Evolutionary conservation across 257 asterid species (phyloP).

Genomic region (Pogostemon cablin): DNA sequence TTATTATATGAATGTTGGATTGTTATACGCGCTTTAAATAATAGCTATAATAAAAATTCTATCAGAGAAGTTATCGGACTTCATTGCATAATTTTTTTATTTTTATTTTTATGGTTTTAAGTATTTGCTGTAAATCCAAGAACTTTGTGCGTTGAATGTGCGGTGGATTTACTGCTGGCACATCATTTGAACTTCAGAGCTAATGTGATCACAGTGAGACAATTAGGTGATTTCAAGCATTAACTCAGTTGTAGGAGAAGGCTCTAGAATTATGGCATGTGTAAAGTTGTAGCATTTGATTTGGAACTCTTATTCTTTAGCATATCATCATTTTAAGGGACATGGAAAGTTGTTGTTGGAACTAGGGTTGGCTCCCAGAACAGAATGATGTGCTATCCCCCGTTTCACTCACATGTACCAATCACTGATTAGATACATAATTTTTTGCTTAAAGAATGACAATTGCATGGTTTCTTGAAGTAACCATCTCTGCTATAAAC

Average conservation of each 20-base stretch:
- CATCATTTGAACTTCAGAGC: background rate
- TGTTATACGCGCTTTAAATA: background rate
- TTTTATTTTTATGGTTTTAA: background rate
- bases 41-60: background rate
- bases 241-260: background rate
- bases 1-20: background rate
- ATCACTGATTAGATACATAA: constrained; percentile 3
- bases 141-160: background rate
- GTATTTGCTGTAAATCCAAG: background rate
- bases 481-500: background rate
- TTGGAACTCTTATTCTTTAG: background rate
- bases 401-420: background rate
- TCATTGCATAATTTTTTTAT: background rate
- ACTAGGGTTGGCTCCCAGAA: background rate
- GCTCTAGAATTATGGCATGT: background rate
- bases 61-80: background rate
- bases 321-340: background rate
- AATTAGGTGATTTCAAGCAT: background rate
- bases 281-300: constrained; percentile 13
- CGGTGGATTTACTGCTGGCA: background rate
- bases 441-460: background rate
- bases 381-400: background rate
- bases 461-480: background rate
- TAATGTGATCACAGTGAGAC: background rate
- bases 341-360: background rate